Percentiles rank a stretch among this genome's conserved stretches.
These are phyloP conservation scores for Lentinula boryana DNA, from an alignment of 768 basidiomycete species.

Conservation along the genomic window DNA sequence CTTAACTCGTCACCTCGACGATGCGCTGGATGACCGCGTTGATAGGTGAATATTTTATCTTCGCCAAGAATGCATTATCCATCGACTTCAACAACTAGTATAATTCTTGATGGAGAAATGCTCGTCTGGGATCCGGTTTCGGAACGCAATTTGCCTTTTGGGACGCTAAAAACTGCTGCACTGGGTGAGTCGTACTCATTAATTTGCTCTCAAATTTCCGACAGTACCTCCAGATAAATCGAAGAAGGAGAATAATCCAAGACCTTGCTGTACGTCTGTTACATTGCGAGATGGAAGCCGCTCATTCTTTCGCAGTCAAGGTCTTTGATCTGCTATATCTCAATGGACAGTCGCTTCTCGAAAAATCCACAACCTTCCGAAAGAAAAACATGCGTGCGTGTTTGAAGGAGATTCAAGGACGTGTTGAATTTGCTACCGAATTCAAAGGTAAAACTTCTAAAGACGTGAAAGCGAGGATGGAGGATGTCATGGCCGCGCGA, in stretches of 20 bases:
- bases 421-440: slow-evolving; percentile 74
- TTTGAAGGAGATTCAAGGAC: slow-evolving; percentile 64
- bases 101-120: slow-evolving; percentile 98
- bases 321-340: slow-evolving; percentile 92
- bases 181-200: slow-evolving; percentile 42
- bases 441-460: slow-evolving; percentile 71
- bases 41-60: slow-evolving; percentile 59
- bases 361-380: slow-evolving; percentile 66
- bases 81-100: slow-evolving; percentile 35
- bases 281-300: too few relatives aligned
- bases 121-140: slow-evolving; percentile 94
- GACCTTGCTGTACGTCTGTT: slow-evolving; percentile 78
- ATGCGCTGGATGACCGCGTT: slow-evolving; percentile 68
- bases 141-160: slow-evolving; percentile 86
- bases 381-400: slow-evolving; percentile 72
- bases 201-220: background rate
- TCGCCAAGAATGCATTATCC: background rate
- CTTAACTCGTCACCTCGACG: slow-evolving; percentile 80
- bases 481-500: slow-evolving; percentile 73
- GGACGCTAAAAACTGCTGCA: slow-evolving; percentile 89
- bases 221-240: slow-evolving; percentile 48
- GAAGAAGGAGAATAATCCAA: slow-evolving; percentile 63
- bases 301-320: slow-evolving; percentile 57
- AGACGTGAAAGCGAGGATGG: slow-evolving; percentile 77
- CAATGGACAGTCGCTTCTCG: slow-evolving; percentile 74